Base-by-base conservation (phyloP, 2,329 filamentous ascomycete genomes). In the Fusarium marasasianum region DNA sequence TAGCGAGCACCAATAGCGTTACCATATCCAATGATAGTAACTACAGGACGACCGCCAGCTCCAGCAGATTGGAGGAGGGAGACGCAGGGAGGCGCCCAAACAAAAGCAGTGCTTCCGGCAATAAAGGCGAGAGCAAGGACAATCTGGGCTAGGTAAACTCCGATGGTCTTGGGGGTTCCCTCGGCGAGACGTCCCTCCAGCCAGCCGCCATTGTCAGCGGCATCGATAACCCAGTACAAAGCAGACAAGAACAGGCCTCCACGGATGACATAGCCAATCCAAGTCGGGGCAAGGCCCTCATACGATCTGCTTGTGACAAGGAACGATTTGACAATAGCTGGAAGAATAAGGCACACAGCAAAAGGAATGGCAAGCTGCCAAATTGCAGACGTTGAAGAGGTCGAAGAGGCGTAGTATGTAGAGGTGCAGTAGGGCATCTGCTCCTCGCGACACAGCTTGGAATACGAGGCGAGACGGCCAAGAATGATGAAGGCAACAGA, bases 361-460 rank as follows among this genome's bases (percentile, higher is more conserved):
- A 95, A 93, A 1, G 96, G 94, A 54, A 98, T 92, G 13, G 87
- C 82, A 24, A 98, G 87, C 82, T 98, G 96, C 94, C 95, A 98
- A 3, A 91, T 89, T 2, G 96, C 94, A 6, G 96, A 98, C 2
- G 95, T 98, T 0, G 96, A 98, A 1, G 96, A 98, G 6, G 92
- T 94, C 15, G 92, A 90, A 1, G 96, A 98, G 9, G 95, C 93
- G 80, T 99, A 99, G 85, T 98, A 99, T 0, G 96, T 98, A 5
- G 96, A 98, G 61, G 90, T 91, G 86, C 96, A 99, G 84, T 93
- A 97, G 0, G 96, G 96, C 94, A 98, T 98, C 84, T 99, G 96
- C 84, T 99, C 96, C 82, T 99, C 96, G 66, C 96, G 92, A 81
- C 96, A 99, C 26, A 99, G 91, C 75, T 95, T 93, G 15, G 96